phyloP scores from a whole-genome alignment of 108 stramenopile genomes.

The Licmophora abbreviata region DNA sequence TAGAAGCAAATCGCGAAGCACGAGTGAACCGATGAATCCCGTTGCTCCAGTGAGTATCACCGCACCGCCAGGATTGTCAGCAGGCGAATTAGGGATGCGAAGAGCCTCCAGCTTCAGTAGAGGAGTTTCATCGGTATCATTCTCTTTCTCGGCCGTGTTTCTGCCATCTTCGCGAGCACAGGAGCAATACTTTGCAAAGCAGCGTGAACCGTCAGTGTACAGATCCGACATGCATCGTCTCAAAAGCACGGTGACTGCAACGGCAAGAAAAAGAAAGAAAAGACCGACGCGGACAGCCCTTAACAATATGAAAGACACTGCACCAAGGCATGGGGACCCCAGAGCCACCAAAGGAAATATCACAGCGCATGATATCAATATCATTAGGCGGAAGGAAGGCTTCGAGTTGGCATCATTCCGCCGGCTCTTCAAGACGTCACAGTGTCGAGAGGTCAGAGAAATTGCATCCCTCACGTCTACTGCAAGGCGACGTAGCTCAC shows the following conservation, averaged over 20 bases:
- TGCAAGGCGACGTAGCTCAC: constrained; percentile 22
- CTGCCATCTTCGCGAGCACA: background rate
- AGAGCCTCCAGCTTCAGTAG: background rate
- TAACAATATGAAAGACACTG: background rate
- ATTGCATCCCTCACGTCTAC: constrained; percentile 5
- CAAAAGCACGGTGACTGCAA: constrained; percentile 12
- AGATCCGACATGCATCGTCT: constrained; percentile 32
- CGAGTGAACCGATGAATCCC: constrained; percentile 74
- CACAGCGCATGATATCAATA: background rate
- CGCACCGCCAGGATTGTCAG: constrained; percentile 13
- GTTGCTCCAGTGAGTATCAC: constrained; percentile 79
- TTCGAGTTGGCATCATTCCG: background rate
- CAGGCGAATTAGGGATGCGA: background rate
- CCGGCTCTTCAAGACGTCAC: background rate
- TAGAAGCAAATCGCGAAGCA: constrained; percentile 63
- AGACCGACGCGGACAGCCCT: background rate
- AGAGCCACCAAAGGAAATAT: constrained; percentile 7
- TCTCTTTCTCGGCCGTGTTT: background rate
- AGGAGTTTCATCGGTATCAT: background rate
- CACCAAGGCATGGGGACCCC: constrained; percentile 5
- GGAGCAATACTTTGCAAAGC: constrained; percentile 37
- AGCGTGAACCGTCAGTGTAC: constrained; percentile 34
- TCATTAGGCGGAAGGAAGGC: background rate
- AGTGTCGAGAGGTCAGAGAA: too few relatives aligned
- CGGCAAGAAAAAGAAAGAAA: background rate